Evolutionary conservation across 352 stramenopile species (phyloP).

Genomic region (Globisporangium sylvaticum): DNA sequence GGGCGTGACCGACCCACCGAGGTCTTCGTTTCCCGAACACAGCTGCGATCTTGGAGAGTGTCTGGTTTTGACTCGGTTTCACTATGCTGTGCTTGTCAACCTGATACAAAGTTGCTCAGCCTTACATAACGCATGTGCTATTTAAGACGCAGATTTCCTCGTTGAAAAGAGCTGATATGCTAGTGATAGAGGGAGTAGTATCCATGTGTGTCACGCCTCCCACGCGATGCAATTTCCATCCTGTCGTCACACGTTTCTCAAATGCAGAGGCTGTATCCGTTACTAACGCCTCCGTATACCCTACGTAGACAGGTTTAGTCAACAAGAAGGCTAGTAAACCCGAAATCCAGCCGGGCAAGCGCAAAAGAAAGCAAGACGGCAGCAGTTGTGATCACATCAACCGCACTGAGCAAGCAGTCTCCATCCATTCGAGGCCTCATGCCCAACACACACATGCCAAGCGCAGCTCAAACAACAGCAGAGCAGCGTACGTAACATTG

Average conservation of each 20-base stretch:
- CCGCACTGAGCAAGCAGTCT: neutral
- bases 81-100: neutral
- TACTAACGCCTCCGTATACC: neutral
- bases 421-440: slow-evolving; percentile 3
- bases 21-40: neutral
- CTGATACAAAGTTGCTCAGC: neutral
- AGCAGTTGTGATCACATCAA: neutral
- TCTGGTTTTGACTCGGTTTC: neutral
- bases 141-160: neutral
- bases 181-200: neutral
- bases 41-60: neutral
- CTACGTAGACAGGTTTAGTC: neutral
- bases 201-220: neutral
- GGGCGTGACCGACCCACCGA: neutral
- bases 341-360: neutral
- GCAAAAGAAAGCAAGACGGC: slow-evolving; percentile 16
- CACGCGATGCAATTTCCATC: neutral
- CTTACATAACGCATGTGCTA: neutral
- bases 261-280: neutral
- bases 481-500: too few species aligned
- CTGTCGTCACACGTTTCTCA: neutral
- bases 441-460: neutral
- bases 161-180: neutral
- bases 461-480: neutral
- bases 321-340: neutral